Evolutionary conservation across 176 grass and related monocot genomes (phyloP), one percentile per base, ranked within the genome.

Genomic region (Oryza glaberrima): DNA sequence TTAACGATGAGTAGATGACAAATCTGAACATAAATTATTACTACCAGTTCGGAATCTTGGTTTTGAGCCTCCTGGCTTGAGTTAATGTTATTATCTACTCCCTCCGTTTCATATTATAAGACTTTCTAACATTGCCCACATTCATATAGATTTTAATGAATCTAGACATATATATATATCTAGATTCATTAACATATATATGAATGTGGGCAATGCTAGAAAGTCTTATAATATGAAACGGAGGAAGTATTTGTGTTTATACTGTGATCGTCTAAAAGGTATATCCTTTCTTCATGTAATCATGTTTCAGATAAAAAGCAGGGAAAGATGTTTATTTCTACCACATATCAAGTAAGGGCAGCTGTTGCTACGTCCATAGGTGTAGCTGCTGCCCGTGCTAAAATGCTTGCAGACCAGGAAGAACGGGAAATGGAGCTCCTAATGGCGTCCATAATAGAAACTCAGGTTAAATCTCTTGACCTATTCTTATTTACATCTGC

Each of bases 391-490:
- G 97, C 94, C 82, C 97, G 69, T 76, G 94, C 97, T 76, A 99
- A 99, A 87, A 88, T 96, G 86, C 88, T 96, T 58, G 92, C 88
- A 11, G 92, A 99, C 54, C 91, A 99, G 65, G 94, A 99, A 89
- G 97, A 96, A 25, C 88, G 91, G 73, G 97, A 99, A 87, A 96
- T 99, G 83, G 90, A 99, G 79, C 90, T 96, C 72, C 88, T 99
- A n/a, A 87, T 96, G 88, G 88, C 97, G 5, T 96, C 97, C n/a
- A 92, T 99, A 84, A 90, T 94, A 81, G 93, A 96, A 91, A 91
- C 92, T 76, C 97, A 96, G 94, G 97, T 99, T 49, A 35, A 67
- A 28, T 71, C 38, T 17, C 30, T 73, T 68, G 47, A 67, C 72
- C 35, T 7, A 61, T 66, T 48, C 22, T 54, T 80, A 60, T 45